phyloP scores from a whole-genome alignment of 1,284 basidiomycete species.

The Puccinia coronata region DNA sequence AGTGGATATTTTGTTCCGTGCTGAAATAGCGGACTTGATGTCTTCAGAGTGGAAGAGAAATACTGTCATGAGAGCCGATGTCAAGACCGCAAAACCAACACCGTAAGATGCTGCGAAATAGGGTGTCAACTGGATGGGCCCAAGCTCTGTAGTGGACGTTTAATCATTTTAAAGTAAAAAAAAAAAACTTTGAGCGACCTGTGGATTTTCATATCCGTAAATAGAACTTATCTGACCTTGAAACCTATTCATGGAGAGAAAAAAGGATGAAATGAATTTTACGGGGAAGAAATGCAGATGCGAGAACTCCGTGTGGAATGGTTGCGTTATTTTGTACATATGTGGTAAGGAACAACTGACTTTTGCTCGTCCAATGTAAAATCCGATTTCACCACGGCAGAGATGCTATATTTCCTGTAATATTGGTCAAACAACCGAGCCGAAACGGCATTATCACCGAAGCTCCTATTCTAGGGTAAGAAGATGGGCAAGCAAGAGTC shows the following conservation, averaged over 20 bases:
- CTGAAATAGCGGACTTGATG: constrained; percentile 25
- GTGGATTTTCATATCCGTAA: background rate
- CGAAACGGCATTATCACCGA: constrained; percentile 47
- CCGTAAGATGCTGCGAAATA: constrained; percentile 48
- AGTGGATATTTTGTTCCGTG: constrained; percentile 18
- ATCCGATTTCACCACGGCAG: constrained; percentile 40
- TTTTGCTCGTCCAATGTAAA: constrained; percentile 44
- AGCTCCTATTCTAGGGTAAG: constrained; percentile 34
- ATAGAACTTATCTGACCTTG: constrained; percentile 10
- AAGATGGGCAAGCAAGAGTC: background rate
- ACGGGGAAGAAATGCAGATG: background rate
- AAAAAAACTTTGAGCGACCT: background rate
- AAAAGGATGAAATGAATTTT: background rate
- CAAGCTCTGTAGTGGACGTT: constrained; percentile 20
- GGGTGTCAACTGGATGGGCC: constrained; percentile 45
- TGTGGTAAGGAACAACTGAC: constrained; percentile 12
- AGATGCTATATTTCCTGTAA: constrained; percentile 42
- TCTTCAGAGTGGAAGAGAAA: constrained; percentile 48
- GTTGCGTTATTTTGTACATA: too few relatives aligned
- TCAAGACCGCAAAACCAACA: constrained; percentile 46
- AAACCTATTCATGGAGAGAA: constrained; percentile 1
- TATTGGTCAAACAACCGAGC: constrained; percentile 36
- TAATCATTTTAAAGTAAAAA: too few relatives aligned
- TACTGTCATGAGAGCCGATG: constrained; percentile 41
- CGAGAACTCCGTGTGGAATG: background rate